Evolutionary conservation across 345 rosid genomes (phyloP).

Genomic region (Eucalyptus tenuipes): DNA sequence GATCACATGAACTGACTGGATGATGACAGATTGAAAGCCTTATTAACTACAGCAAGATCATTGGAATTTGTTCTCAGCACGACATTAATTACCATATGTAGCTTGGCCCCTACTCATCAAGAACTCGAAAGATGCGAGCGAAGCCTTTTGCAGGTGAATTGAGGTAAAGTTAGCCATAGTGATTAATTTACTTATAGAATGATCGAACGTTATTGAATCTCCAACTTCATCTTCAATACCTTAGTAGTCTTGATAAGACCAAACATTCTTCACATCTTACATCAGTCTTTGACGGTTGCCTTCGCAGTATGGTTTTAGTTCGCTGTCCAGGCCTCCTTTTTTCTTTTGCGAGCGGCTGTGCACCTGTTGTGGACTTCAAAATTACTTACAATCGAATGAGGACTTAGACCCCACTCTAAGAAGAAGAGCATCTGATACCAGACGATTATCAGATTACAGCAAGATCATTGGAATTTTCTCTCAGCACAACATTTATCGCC

Average conservation of each 20-base stretch:
- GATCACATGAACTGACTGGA: background rate
- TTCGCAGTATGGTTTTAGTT: background rate
- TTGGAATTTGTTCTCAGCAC: background rate
- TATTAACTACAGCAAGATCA: background rate
- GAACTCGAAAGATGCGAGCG: background rate
- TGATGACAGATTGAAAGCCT: background rate
- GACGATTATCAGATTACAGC: background rate
- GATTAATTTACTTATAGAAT: background rate
- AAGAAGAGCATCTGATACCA: background rate
- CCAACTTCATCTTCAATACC: background rate
- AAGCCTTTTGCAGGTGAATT: background rate
- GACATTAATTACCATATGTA: background rate
- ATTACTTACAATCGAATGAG: background rate
- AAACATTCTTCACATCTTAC: background rate
- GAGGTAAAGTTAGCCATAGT: background rate
- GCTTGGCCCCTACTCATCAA: background rate
- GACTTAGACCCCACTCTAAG: background rate
- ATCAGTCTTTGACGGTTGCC: background rate
- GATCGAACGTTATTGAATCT: background rate
- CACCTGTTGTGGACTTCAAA: background rate
- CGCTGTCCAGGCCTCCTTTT: background rate
- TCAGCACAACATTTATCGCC: background rate
- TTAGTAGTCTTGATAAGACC: background rate
- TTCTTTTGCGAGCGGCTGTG: background rate
- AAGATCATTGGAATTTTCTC: background rate